phyloP scores from a whole-genome alignment of 371 early-diverging fungal genomes.

The Dichotomocladium elegans region DNA sequence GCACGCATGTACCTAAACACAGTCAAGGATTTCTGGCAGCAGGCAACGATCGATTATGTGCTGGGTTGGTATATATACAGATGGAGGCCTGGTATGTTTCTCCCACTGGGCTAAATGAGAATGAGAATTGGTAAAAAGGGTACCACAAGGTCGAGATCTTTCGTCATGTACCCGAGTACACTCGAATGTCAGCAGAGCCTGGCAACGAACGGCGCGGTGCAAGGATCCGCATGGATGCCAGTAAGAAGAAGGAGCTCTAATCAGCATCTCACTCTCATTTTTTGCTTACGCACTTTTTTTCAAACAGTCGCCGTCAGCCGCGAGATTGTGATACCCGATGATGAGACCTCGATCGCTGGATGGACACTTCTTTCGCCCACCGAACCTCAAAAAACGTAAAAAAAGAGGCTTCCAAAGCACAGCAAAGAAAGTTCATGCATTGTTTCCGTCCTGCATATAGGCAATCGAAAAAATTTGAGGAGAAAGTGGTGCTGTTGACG shows the following conservation, averaged over 20 bases:
- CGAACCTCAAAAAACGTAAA: constrained; percentile 29
- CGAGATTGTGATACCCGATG: constrained; percentile 60
- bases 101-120: no score
- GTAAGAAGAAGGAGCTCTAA: no score
- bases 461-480: constrained; percentile 48
- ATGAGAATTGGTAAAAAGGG: constrained; percentile 19
- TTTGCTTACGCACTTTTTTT: no score
- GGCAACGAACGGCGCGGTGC: constrained; percentile 47
- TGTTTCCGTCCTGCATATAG: no score
- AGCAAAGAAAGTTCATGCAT: no score
- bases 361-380: constrained; percentile 61
- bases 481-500: constrained; percentile 69
- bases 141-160: constrained; percentile 49
- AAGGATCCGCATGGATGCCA: constrained; percentile 46
- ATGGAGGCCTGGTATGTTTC: constrained; percentile 62
- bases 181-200: constrained; percentile 49
- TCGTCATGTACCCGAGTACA: constrained; percentile 38
- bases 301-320: constrained; percentile 51
- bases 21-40: constrained; percentile 63
- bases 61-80: constrained; percentile 21
- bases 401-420: no score
- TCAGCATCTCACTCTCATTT: no score
- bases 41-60: constrained; percentile 46
- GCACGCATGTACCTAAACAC: constrained; percentile 71
- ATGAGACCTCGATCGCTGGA: constrained; percentile 49